Conservation (phyloP, 2,329 filamentous ascomycete genomes). For the Penicillium decumbens region DNA sequence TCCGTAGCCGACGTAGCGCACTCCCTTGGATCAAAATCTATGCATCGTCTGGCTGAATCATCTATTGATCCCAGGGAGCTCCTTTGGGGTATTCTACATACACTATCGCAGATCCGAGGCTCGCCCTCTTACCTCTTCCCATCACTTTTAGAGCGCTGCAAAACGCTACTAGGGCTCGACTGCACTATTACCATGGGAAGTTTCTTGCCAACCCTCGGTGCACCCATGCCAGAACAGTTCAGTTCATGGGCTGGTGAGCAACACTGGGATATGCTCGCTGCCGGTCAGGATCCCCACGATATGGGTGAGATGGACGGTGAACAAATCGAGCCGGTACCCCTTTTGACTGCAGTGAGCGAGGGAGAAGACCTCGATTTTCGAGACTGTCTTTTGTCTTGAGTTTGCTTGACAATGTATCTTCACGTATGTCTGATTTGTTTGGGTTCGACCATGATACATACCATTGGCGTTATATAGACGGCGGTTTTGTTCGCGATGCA, state of each 20-base stretch:
- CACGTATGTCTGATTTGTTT: neutral
- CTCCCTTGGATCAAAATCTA: slow-evolving; percentile 27
- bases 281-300: slow-evolving; percentile 2
- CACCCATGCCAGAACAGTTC: slow-evolving; percentile 8
- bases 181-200: slow-evolving; percentile 28
- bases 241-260: slow-evolving; percentile 17
- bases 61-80: slow-evolving; percentile 33
- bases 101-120: slow-evolving; percentile 37
- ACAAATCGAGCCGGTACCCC: slow-evolving; percentile 6
- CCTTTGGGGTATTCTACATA: slow-evolving; percentile 39
- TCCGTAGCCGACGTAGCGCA: slow-evolving; percentile 34
- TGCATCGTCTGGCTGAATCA: slow-evolving; percentile 29
- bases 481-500: neutral
- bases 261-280: slow-evolving; percentile 13
- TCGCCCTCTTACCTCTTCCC: slow-evolving; percentile 38
- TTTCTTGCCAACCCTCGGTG: slow-evolving; percentile 24
- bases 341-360: neutral
- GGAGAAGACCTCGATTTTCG: slow-evolving; percentile 6
- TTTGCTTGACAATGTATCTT: neutral
- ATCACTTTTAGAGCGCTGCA: slow-evolving; percentile 30
- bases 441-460: slow-evolving; percentile 18
- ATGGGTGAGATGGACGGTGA: slow-evolving; percentile 4
- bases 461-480: slow-evolving; percentile 17
- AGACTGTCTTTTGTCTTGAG: slow-evolving; percentile 6
- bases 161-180: slow-evolving; percentile 30